Percentiles rank a stretch among this genome's conserved stretches.
Evolutionary conservation across 2,329 filamentous ascomycete genomes (phyloP).

Genomic region (Verticillium albo-atrum): DNA sequence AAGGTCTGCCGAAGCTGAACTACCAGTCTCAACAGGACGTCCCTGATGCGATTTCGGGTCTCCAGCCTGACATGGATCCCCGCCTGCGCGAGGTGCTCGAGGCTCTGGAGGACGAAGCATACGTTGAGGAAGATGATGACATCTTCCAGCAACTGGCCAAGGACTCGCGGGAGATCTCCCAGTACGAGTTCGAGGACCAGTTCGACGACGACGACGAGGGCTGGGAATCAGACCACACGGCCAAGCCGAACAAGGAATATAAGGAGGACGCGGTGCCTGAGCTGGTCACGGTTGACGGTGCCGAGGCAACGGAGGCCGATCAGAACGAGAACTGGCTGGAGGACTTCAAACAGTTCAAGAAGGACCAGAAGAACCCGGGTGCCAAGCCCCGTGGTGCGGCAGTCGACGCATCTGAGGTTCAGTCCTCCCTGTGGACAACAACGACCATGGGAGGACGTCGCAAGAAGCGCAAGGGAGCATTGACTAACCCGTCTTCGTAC

Average conservation of each 20-base stretch:
- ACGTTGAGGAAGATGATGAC: slow-evolving; percentile 82
- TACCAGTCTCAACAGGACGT: slow-evolving; percentile 94
- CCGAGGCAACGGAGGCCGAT: slow-evolving; percentile 53
- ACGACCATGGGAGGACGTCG: slow-evolving; percentile 74
- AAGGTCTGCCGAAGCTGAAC: slow-evolving; percentile 69
- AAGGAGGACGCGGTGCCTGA: slow-evolving; percentile 42
- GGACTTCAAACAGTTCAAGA: slow-evolving; percentile 93
- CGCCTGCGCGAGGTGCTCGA: slow-evolving; percentile 85
- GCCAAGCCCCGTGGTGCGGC: slow-evolving; percentile 17
- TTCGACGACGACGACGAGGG: slow-evolving; percentile 68
- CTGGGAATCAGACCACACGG: slow-evolving; percentile 93
- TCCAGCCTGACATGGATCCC: slow-evolving; percentile 98
- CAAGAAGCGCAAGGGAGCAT: slow-evolving; percentile 93
- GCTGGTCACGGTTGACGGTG: slow-evolving; percentile 36
- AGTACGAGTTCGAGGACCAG: slow-evolving; percentile 70
- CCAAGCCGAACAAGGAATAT: slow-evolving; percentile 64
- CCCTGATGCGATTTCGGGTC: slow-evolving; percentile 85
- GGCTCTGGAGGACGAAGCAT: slow-evolving; percentile 92
- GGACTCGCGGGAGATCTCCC: slow-evolving; percentile 69
- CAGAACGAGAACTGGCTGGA: slow-evolving; percentile 80
- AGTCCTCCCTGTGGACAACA: slow-evolving; percentile 68
- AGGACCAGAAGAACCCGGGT: slow-evolving; percentile 56
- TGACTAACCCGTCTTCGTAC: slow-evolving; percentile 82
- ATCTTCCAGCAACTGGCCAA: slow-evolving; percentile 72
- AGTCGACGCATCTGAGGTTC: slow-evolving; percentile 55